Percentiles rank a stretch among this genome's conserved stretches.
Evolutionary conservation across 1,284 basidiomycete species (phyloP).

Genomic region (Rhodotorula sp.): DNA sequence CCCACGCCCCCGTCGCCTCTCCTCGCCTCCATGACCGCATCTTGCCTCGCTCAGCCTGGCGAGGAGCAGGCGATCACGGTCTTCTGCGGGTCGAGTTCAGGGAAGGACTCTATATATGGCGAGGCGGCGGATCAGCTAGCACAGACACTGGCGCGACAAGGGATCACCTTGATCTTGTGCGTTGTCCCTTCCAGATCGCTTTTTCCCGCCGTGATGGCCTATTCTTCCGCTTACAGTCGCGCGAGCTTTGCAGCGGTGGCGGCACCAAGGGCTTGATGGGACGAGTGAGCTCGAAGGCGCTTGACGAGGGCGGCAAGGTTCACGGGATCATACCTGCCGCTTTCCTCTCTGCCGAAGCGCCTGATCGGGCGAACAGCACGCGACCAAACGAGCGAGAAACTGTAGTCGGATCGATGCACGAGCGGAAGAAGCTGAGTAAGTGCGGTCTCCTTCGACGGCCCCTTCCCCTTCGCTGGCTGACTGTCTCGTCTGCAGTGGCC

Average conservation of each 20-base stretch:
- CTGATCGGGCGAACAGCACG: not conserved
- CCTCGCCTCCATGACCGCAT: not conserved
- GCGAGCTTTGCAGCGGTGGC: conserved; percentile 16
- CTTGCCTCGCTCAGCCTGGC: not conserved
- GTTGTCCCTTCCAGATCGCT: too few species aligned
- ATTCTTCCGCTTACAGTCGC: not conserved
- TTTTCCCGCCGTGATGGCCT: too few species aligned
- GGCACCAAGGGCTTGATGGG: conserved; percentile 39
- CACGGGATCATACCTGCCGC: conserved; percentile 38
- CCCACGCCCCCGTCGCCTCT: not conserved
- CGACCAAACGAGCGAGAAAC: conserved; percentile 40
- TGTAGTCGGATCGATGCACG: conserved; percentile 46
- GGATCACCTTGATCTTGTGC: conserved; percentile 27
- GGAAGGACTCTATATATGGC: conserved; percentile 43
- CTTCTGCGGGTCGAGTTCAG: conserved; percentile 48
- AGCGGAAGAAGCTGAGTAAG: conserved; percentile 44
- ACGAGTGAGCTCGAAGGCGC: not conserved
- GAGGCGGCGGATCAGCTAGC: conserved; percentile 34
- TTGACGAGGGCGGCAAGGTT: conserved; percentile 27
- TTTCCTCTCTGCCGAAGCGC: conserved; percentile 30
- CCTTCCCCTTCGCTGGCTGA: not conserved
- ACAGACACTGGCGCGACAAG: conserved; percentile 6
- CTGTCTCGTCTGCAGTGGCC: conserved; percentile 12
- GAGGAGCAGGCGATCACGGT: conserved; percentile 42
- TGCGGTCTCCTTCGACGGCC: not conserved